Conservation (phyloP, 768 basidiomycete species). For the Mycena capillaripes region DNA sequence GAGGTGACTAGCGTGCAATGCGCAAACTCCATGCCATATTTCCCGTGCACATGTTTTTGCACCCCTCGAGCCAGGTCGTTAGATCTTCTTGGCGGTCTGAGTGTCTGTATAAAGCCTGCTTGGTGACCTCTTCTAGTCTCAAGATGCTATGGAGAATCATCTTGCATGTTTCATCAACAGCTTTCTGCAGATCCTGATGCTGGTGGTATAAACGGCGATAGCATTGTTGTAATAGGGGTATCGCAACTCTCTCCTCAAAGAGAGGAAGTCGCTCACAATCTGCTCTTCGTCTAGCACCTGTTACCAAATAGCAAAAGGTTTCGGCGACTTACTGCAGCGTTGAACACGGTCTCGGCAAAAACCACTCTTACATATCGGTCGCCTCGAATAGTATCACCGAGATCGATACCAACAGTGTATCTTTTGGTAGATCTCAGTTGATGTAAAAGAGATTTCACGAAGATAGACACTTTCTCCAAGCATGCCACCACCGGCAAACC, state of each 20-base stretch:
- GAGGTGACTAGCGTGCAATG: neutral
- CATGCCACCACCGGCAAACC: neutral
- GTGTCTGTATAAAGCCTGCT: neutral
- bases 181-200: neutral
- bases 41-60: neutral
- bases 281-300: neutral
- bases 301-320: too few species aligned
- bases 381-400: neutral
- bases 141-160: neutral
- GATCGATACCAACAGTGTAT: neutral
- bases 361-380: neutral
- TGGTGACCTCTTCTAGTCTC: neutral
- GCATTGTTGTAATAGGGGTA: neutral
- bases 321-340: neutral
- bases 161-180: neutral
- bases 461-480: neutral
- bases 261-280: neutral
- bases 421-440: neutral
- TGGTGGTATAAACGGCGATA: neutral
- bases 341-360: neutral
- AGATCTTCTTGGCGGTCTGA: neutral
- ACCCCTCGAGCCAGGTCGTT: neutral
- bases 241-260: neutral
- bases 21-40: neutral
- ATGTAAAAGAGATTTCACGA: neutral